phyloP scores from a whole-genome alignment of 805 yeast genomes.

The Candida tammaniensis region DNA sequence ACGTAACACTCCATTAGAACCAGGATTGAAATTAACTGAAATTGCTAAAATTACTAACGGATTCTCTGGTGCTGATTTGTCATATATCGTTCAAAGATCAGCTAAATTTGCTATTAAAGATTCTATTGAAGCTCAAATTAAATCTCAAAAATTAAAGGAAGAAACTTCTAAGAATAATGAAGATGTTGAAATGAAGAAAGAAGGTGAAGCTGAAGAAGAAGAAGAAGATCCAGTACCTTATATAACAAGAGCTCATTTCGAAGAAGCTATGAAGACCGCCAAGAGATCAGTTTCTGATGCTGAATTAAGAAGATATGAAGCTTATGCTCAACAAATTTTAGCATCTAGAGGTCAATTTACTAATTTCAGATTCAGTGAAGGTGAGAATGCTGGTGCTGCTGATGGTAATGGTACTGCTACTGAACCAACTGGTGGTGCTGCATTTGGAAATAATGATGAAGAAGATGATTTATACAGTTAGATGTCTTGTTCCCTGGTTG shows the following conservation, averaged over 20 bases:
- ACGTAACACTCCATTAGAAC: constrained; percentile 98
- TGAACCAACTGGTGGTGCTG: constrained; percentile 28
- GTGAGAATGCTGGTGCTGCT: constrained; percentile 18
- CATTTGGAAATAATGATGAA: constrained; percentile 51
- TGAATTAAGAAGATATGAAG: constrained; percentile 97
- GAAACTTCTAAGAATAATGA: constrained; percentile 20
- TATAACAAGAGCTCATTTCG: constrained; percentile 90
- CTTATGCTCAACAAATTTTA: constrained; percentile 94
- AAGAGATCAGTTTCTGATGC: constrained; percentile 96
- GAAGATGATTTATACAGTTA: constrained; percentile 66
- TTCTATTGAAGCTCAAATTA: constrained; percentile 77
- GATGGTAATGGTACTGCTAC: constrained; percentile 25
- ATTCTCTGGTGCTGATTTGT: constrained; percentile 98
- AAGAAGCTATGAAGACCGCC: constrained; percentile 99
- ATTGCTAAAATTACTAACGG: constrained; percentile 96
- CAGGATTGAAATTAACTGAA: constrained; percentile 83
- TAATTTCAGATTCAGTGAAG: constrained; percentile 78
- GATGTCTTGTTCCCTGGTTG: constrained; percentile 1
- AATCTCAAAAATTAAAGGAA: constrained; percentile 30
- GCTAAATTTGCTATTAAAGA: constrained; percentile 99
- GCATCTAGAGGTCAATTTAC: constrained; percentile 94
- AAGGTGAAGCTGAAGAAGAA: constrained; percentile 55
- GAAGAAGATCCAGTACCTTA: constrained; percentile 94
- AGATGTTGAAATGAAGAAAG: constrained; percentile 52
- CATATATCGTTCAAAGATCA: constrained; percentile 95